Evolutionary conservation across 768 basidiomycete genomes (phyloP).

Genomic region (Pleurotus pulmonarius): DNA sequence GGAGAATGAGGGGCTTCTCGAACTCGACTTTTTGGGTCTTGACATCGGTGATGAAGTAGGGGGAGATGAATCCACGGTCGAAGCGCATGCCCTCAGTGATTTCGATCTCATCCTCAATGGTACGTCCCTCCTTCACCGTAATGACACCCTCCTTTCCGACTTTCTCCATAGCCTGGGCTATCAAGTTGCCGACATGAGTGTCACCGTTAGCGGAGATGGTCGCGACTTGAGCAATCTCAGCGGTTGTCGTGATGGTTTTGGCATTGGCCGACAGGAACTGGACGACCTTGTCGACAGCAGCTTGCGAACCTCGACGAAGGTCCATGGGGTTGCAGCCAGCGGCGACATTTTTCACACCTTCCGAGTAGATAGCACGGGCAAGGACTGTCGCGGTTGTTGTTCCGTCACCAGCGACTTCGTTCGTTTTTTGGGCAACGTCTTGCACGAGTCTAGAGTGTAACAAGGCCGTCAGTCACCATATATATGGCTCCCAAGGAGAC

Average conservation of each 20-base stretch:
- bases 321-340: conserved; percentile 99
- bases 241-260: conserved; percentile 92
- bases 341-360: conserved; percentile 99
- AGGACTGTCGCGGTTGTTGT: conserved; percentile 98
- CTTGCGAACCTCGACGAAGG: conserved; percentile 95
- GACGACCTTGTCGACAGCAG: conserved; percentile 93
- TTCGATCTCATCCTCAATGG: conserved; percentile 98
- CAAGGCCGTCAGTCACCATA: background rate
- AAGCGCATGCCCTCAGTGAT: conserved; percentile 99
- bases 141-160: conserved; percentile 99
- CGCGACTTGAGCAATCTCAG: conserved; percentile 98
- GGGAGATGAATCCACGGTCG: conserved; percentile 97
- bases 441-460: conserved; percentile 81
- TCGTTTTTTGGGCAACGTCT: conserved; percentile 95
- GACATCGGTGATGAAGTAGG: conserved; percentile 98
- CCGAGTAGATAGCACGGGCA: conserved; percentile 94
- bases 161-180: conserved; percentile 99
- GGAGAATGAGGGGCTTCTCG: conserved; percentile 91
- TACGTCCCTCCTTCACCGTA: conserved; percentile 98
- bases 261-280: conserved; percentile 85
- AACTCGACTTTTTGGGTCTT: conserved; percentile 95
- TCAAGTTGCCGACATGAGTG: conserved; percentile 86
- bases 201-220: conserved; percentile 87
- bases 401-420: conserved; percentile 96
- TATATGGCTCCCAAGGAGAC: conserved; percentile 7